These are phyloP conservation scores for Colletotrichum australisinense DNA, from an alignment of 2,329 filamentous ascomycete genomes.

Conservation along the genomic window DNA sequence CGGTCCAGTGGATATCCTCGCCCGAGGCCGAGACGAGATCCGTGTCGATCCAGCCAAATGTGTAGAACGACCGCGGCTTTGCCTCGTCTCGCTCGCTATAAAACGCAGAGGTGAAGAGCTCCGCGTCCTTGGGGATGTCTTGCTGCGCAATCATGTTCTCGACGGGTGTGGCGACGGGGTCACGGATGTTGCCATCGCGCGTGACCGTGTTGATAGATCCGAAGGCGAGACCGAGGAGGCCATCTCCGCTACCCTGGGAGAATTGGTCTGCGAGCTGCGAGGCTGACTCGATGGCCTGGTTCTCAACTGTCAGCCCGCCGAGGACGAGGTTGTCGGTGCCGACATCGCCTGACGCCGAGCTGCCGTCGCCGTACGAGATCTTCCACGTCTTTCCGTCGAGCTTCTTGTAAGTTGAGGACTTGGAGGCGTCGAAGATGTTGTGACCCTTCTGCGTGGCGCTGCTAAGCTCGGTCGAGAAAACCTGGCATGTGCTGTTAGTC, in stretches of 20 bases:
- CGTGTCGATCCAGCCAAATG: conserved; percentile 76
- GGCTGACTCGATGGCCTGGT: conserved; percentile 75
- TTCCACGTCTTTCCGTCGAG: conserved; percentile 65
- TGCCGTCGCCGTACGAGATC: conserved; percentile 76
- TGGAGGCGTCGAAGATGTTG: conserved; percentile 49
- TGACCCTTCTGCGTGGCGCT: conserved; percentile 51
- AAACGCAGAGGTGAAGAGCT: conserved; percentile 30
- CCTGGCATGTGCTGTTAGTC: conserved; percentile 23
- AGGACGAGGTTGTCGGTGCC: conserved; percentile 76
- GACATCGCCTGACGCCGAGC: conserved; percentile 70
- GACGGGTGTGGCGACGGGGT: conserved; percentile 76
- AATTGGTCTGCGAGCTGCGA: conserved; percentile 68
- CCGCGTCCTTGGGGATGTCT: conserved; percentile 76
- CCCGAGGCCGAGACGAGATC: conserved; percentile 65
- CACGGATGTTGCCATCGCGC: conserved; percentile 54
- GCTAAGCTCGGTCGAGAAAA: conserved; percentile 45
- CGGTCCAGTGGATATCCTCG: conserved; percentile 70
- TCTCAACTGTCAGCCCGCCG: conserved; percentile 70
- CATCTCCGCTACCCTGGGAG: conserved; percentile 68
- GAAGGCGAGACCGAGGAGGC: conserved; percentile 78
- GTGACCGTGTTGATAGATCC: conserved; percentile 72
- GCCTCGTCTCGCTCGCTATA: conserved; percentile 51
- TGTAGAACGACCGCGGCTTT: conserved; percentile 73
- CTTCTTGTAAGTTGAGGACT: conserved; percentile 49
- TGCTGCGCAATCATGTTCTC: conserved; percentile 76